phyloP scores from a whole-genome alignment of 2,329 filamentous ascomycete species.

The Diplodia intermedia region DNA sequence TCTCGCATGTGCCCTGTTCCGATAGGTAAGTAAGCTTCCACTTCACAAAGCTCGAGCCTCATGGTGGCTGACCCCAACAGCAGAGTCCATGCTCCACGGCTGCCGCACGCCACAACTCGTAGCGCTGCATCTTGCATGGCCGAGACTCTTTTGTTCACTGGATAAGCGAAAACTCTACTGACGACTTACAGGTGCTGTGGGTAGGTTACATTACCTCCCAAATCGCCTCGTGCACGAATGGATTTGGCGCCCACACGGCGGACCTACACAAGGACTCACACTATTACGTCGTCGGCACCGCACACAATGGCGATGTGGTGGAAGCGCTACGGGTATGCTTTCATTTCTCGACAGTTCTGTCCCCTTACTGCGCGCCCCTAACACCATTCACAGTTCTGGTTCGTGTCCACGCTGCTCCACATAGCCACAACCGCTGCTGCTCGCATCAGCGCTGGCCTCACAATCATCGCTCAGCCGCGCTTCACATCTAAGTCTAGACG shows the following conservation, averaged over 20 bases:
- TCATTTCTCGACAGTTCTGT: too few relatives aligned
- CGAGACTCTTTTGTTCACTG: neutral
- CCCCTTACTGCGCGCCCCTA: neutral
- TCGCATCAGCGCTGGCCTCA: constrained; percentile 13
- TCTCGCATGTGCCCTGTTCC: constrained; percentile 8
- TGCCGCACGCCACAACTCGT: constrained; percentile 2
- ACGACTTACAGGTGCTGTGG: neutral
- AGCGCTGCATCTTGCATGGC: neutral
- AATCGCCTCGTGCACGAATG: constrained; percentile 14
- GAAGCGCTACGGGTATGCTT: constrained; percentile 15
- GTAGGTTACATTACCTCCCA: constrained; percentile 17
- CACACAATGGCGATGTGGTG: constrained; percentile 28
- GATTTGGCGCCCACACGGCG: constrained; percentile 17
- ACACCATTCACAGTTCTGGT: constrained; percentile 15
- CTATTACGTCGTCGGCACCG: constrained; percentile 15
- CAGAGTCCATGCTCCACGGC: constrained; percentile 8
- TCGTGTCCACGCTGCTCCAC: constrained; percentile 16
- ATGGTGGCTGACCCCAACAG: neutral
- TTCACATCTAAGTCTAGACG: neutral
- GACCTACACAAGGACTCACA: neutral
- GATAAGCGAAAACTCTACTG: neutral
- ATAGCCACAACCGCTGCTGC: neutral
- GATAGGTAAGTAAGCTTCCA: neutral
- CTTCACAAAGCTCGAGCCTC: constrained; percentile 22
- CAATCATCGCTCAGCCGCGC: neutral